Conservation (phyloP, 208 protist species). For the Naegleria gruberi region DNA sequence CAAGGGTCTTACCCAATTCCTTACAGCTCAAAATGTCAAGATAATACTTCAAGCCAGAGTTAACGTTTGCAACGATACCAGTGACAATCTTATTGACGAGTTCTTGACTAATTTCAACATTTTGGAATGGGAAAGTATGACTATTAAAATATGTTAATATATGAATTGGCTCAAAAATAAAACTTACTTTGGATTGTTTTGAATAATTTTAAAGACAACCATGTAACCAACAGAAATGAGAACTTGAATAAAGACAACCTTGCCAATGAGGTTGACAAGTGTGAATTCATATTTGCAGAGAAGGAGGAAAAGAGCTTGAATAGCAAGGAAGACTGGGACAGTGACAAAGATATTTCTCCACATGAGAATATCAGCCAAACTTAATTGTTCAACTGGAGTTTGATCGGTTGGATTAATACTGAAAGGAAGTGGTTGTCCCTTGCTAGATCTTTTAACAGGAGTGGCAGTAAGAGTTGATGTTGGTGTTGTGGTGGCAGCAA, state of each 20-base stretch:
- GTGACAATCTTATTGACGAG: background rate
- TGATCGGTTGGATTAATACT: background rate
- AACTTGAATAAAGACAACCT: background rate
- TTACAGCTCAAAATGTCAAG: background rate
- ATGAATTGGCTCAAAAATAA: background rate
- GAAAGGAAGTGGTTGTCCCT: background rate
- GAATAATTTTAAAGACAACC: background rate
- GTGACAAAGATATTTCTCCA: slow-evolving; percentile 15
- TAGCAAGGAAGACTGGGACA: background rate
- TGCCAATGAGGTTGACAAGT: background rate
- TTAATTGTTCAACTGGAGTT: background rate
- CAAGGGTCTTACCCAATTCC: background rate
- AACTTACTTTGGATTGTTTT: background rate
- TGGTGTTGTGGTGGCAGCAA: background rate
- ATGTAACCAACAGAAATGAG: background rate
- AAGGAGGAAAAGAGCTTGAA: slow-evolving; percentile 1
- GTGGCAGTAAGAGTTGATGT: background rate
- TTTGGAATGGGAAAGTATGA: background rate
- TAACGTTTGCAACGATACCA: background rate
- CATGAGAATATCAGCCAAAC: background rate
- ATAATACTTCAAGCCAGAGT: background rate
- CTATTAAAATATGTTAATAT: background rate
- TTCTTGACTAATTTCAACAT: background rate
- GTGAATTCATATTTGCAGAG: background rate
- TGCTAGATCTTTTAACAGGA: background rate